Evolutionary conservation across 83 land plant genomes (phyloP), one percentile per base, ranked within the genome.

Genomic region (Picea engelmannii): DNA sequence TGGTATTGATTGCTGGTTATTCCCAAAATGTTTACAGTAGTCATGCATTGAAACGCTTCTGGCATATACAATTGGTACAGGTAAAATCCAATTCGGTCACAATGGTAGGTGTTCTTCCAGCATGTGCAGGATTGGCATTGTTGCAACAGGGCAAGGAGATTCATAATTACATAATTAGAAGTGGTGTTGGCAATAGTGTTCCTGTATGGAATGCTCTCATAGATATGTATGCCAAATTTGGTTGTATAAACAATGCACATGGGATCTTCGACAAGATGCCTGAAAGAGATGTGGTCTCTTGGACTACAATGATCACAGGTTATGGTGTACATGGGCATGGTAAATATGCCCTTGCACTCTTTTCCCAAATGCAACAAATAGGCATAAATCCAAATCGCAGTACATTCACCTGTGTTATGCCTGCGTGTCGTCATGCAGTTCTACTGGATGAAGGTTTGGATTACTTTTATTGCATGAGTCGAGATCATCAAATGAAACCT

Each of bases 141-240:
- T 15, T 86, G 21, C 70, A 83, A 55, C 15, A 76, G 17, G 95
- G 95, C 13, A 66, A 79, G 80, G 88, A 93, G 38, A 44, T 93
- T 17, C 95, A 91, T 80, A 31, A 87, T 3, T 2, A 63, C 52
- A 81, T 89, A 24, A 79, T 89, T 20, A 89, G 89, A 79, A 81
- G 74, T 17, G 87, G 78, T 10, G 84, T 79, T 68, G 87, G 78
- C 20, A 18, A 31, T 5, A 89, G 80, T 58, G 66, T 89, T 55
- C 91, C 75, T 85, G 87, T 93, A 7, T 86, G 81, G 12, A 93
- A 91, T 83, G 87, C 91, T 64, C 70, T 93, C 76, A 80, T 91
- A n/a, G 93, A 93, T 49, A 93, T 90, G 93, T 90, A 91, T 87
- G 90, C 87, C 16, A 93, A 93, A 78, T 93, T 78, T 66, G 89